These are phyloP conservation scores for Amanita fuliginea DNA, from an alignment of 768 basidiomycete genomes.

Conservation along the genomic window DNA sequence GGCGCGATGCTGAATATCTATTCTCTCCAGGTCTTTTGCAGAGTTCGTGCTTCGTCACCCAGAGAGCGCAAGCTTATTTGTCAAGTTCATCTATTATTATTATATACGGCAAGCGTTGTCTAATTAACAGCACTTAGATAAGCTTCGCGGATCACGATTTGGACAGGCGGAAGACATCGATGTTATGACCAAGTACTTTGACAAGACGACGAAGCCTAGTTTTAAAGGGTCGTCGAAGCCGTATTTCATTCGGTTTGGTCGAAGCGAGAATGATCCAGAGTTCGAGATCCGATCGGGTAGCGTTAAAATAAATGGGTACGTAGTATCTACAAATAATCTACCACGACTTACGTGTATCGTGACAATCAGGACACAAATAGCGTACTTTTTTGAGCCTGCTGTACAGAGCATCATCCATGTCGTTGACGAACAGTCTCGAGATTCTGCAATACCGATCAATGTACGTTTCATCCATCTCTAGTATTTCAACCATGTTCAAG, in stretches of 20 bases:
- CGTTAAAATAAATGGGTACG: conserved; percentile 4
- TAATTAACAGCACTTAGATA: conserved; percentile 15
- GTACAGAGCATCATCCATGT: neutral
- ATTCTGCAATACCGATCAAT: neutral
- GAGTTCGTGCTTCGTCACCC: conserved; percentile 3
- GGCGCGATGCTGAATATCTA: conserved; percentile 1
- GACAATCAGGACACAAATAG: conserved; percentile 1
- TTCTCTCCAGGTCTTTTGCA: neutral
- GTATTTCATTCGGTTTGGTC: conserved; percentile 37
- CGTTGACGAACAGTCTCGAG: neutral
- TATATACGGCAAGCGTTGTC: neutral
- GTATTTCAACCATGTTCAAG: too few relatives aligned
- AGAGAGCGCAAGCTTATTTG: neutral
- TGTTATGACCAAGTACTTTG: conserved; percentile 10
- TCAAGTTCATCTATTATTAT: neutral
- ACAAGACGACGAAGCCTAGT: conserved; percentile 34
- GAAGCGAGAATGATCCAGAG: conserved; percentile 27
- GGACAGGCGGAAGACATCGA: neutral
- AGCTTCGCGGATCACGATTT: neutral
- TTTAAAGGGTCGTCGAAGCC: conserved; percentile 23
- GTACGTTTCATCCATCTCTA: neutral
- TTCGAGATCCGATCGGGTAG: conserved; percentile 34
- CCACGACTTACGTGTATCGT: neutral
- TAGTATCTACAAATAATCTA: neutral
- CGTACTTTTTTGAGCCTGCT: conserved; percentile 5